Evolutionary conservation across 2,329 filamentous ascomycete species (phyloP), one percentile per base, ranked within the genome.

Genomic region (Pochonia chlamydosporia): DNA sequence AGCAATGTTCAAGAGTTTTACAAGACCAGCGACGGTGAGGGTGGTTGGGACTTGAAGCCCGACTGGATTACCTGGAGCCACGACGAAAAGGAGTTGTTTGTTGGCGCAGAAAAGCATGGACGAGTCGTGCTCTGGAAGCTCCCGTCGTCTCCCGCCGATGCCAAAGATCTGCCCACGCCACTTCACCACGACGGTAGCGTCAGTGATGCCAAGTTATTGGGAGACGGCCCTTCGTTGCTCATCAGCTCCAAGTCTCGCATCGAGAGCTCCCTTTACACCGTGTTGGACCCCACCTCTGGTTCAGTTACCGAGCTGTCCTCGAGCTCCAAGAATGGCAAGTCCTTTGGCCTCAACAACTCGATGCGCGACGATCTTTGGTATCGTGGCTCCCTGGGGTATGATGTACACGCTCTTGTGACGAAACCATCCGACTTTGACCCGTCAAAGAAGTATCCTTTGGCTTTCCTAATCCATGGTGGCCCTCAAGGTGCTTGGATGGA

Each of bases 391-490:
- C 79, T 76, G 23, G 72, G 72, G 33, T 84, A 85, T 51, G 67
- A 79, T 28, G 77, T 88, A n/a, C 86, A 89, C 55, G 83, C 85
- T 1, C 79, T 85, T 60, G 78, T 71, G 35, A 69, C 89, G 55
- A 81, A 78, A 49, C 86, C 82, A 0, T 82, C 81, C 0, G 54
- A 76, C 56, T 95, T 92, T 60, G 76, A 87, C 58, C 66, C 75
- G 8, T 72, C 66, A 16, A 85, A 89, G 64, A 89, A 80, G 53
- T 95, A 92, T 58, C 89, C 89, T 0, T 72, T 95, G 4, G 81
- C 85, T 2, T 84, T 90, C 60, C 70, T 91, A 36, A 87, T 95
- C 52, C 89, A 95, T 59, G 89, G 89, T 46, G 89, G 89, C 0
- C 89, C 89, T 0, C 87, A 93, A 63, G 80, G 83, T 20, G 80